A percentile compares a stretch with the other conserved stretches of the same genome.
phyloP scores from a whole-genome alignment of 139 green algal genomes.

The Chlorella sp. region DNA sequence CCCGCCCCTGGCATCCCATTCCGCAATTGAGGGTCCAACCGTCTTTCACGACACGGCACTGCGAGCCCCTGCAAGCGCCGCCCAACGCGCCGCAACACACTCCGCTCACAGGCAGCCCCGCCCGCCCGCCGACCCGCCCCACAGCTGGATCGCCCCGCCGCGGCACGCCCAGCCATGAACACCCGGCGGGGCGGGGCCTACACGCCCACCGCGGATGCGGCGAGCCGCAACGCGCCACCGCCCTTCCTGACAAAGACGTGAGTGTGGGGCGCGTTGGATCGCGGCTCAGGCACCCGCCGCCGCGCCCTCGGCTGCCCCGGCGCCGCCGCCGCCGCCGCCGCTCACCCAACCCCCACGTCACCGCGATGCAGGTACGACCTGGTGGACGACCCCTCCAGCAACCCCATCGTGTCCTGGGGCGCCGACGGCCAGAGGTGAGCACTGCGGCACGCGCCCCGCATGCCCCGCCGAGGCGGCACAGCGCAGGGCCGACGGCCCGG shows the following conservation, averaged over 20 bases:
- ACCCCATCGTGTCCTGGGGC: slow-evolving; percentile 90
- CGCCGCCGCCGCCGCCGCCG: not conserved
- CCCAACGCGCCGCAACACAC: too few relatives aligned
- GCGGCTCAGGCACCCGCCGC: not conserved
- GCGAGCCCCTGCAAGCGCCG: too few relatives aligned
- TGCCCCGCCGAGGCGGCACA: not conserved
- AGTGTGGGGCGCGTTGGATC: not conserved
- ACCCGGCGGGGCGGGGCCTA: slow-evolving; percentile 20
- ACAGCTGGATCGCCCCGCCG: too few relatives aligned
- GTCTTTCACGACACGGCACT: too few relatives aligned
- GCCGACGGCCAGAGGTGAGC: slow-evolving; percentile 82
- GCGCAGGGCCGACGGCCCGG: not conserved
- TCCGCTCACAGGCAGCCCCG: too few relatives aligned
- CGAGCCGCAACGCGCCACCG: slow-evolving; percentile 15
- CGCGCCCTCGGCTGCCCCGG: not conserved
- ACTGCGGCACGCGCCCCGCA: not conserved
- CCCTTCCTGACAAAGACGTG: slow-evolving; percentile 50
- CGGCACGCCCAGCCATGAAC: slow-evolving; percentile 2
- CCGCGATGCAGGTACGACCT: slow-evolving; percentile 89
- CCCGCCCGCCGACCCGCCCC: too few relatives aligned
- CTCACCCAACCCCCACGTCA: not conserved
- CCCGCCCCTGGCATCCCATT: too few relatives aligned
- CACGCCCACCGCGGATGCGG: not conserved
- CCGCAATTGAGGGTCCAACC: too few relatives aligned
- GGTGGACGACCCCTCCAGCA: slow-evolving; percentile 84